Conservation (phyloP, 495 filamentous ascomycete species). For the Trichoderma orchidacearum region DNA sequence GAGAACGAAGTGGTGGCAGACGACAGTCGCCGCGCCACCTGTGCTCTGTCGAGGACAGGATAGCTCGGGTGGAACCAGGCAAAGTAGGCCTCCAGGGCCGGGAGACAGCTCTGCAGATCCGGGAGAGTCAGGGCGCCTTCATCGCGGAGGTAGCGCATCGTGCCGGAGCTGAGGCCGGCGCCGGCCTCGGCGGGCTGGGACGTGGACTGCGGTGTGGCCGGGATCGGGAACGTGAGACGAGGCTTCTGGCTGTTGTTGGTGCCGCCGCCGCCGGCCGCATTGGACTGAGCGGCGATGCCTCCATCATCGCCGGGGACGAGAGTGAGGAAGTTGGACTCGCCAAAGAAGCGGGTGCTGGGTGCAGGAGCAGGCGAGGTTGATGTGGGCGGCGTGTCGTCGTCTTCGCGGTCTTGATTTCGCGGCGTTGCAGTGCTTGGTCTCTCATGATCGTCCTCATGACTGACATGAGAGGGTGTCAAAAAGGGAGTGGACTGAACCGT, state of each 20-base stretch:
- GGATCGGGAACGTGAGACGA: background rate
- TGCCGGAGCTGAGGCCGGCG: background rate
- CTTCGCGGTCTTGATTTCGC: background rate
- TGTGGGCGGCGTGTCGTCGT: no score
- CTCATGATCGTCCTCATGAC: no score
- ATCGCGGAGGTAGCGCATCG: slow-evolving; percentile 15
- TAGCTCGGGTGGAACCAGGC: slow-evolving; percentile 62
- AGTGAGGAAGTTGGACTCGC: slow-evolving; percentile 3
- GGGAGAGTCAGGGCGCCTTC: slow-evolving; percentile 55
- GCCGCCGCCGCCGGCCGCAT: background rate
- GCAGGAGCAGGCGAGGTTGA: background rate
- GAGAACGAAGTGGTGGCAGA: slow-evolving; percentile 19
- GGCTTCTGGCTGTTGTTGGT: background rate
- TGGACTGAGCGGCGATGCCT: background rate
- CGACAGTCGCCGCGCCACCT: slow-evolving; percentile 50
- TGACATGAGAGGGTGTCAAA: background rate
- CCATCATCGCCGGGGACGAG: background rate
- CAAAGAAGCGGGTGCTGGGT: background rate
- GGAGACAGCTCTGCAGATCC: slow-evolving; percentile 40
- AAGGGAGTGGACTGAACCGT: background rate
- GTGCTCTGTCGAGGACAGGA: slow-evolving; percentile 51
- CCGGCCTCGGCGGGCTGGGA: background rate
- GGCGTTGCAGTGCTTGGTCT: background rate
- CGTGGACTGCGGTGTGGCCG: background rate
- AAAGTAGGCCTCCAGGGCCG: slow-evolving; percentile 49